Conservation (phyloP, 2,329 filamentous ascomycete genomes). For the Aureobasidium sp. region DNA sequence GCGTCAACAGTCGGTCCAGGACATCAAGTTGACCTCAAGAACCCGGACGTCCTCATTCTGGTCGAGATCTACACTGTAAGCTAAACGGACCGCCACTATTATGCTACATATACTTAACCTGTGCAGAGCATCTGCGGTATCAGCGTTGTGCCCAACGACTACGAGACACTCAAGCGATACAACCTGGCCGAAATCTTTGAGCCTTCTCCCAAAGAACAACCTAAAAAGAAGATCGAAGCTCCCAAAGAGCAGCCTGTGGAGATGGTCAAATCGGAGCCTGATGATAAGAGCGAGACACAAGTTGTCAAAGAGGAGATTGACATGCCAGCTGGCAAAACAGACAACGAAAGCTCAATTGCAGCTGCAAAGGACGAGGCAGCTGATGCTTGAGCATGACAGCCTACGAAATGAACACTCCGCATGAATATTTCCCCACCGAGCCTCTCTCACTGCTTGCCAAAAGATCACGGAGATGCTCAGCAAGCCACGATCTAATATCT, state of each 20-base stretch:
- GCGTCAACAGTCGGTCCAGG: slow-evolving; percentile 57
- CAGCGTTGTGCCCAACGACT: slow-evolving; percentile 69
- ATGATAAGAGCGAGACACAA: slow-evolving; percentile 18
- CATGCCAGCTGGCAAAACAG: not conserved
- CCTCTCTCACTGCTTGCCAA: not conserved
- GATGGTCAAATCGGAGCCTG: slow-evolving; percentile 15
- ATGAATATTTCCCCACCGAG: not conserved
- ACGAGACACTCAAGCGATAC: slow-evolving; percentile 67
- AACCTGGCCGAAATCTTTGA: slow-evolving; percentile 70
- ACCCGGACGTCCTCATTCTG: slow-evolving; percentile 71
- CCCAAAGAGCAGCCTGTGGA: slow-evolving; percentile 20
- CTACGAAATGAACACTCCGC: not conserved
- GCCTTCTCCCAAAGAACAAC: slow-evolving; percentile 34
- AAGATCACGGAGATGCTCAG: not conserved
- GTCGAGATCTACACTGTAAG: slow-evolving; percentile 74
- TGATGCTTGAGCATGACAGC: not conserved
- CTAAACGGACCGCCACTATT: slow-evolving; percentile 10
- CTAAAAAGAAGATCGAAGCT: slow-evolving; percentile 19
- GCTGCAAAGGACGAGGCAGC: not conserved
- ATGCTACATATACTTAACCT: not conserved
- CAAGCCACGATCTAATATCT: not conserved
- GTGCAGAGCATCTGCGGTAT: slow-evolving; percentile 65
- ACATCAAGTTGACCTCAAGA: slow-evolving; percentile 70
- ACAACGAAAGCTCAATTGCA: not conserved
- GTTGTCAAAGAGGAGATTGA: slow-evolving; percentile 8